Evolutionary conservation across 2,329 filamentous ascomycete genomes (phyloP).

Genomic region (Fusarium annulatum): DNA sequence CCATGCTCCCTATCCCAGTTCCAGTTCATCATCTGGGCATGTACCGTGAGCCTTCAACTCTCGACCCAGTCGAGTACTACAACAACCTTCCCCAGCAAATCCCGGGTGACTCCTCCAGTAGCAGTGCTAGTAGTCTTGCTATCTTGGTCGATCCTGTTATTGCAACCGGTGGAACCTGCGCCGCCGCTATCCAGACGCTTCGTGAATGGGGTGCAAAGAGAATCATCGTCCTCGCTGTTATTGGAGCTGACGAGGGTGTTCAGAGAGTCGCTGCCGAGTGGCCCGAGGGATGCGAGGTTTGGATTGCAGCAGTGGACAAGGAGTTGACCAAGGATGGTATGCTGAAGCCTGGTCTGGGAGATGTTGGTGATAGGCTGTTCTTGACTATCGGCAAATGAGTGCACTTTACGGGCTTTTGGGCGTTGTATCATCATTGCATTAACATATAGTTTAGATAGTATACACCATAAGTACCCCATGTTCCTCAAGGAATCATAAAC

Average conservation of each 20-base stretch:
- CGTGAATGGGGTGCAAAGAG: constrained; percentile 90
- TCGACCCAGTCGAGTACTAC: constrained; percentile 96
- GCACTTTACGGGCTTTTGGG: not conserved
- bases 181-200: constrained; percentile 88
- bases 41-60: constrained; percentile 88
- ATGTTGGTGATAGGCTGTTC: constrained; percentile 91
- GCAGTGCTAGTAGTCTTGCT: constrained; percentile 67
- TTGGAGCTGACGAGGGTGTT: constrained; percentile 80
- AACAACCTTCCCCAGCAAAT: constrained; percentile 90
- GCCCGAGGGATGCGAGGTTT: constrained; percentile 81
- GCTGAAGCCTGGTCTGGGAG: constrained; percentile 89
- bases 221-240: constrained; percentile 79
- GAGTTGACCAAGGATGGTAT: constrained; percentile 83
- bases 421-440: constrained; percentile 16
- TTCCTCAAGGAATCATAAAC: constrained; percentile 52
- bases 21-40: constrained; percentile 94
- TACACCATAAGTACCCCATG: constrained; percentile 32
- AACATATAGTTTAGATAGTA: constrained; percentile 36
- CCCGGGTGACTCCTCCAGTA: constrained; percentile 52
- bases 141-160: constrained; percentile 93
- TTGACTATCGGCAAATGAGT: constrained; percentile 85
- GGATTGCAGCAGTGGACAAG: constrained; percentile 82
- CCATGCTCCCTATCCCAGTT: constrained; percentile 81
- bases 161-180: constrained; percentile 90
- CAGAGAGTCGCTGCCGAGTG: constrained; percentile 78